Conservation (phyloP, 331 rosid genomes). For the Saraca asoca region DNA sequence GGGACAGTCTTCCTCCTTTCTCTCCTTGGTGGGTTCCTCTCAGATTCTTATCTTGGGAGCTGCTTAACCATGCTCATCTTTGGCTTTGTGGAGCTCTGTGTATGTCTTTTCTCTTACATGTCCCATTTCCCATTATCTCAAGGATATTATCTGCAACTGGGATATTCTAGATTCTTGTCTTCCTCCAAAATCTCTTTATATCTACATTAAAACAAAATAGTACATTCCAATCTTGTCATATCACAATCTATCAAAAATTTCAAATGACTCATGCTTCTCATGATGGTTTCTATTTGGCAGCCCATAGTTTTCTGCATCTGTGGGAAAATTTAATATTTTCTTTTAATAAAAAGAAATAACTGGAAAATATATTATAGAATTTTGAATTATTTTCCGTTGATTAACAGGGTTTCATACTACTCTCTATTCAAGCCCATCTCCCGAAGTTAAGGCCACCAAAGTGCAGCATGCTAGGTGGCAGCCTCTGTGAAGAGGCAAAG, state of each 20-base stretch:
- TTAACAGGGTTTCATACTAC: conserved; percentile 60
- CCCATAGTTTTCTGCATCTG: neutral
- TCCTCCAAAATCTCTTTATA: conserved; percentile 12
- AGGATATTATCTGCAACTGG: conserved; percentile 13
- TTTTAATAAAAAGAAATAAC: no score
- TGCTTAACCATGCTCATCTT: conserved; percentile 63
- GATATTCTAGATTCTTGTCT: conserved; percentile 31
- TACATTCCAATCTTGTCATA: neutral
- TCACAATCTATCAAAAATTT: neutral
- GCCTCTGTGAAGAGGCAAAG: conserved; percentile 47
- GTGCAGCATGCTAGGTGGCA: conserved; percentile 42
- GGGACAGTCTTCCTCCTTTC: conserved; percentile 69
- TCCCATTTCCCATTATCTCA: conserved; percentile 16
- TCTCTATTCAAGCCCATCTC: conserved; percentile 62
- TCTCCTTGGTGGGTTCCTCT: conserved; percentile 67
- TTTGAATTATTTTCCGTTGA: neutral
- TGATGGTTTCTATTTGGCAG: neutral
- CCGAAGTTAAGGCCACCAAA: conserved; percentile 48
- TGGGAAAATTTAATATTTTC: neutral
- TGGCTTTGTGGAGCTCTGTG: conserved; percentile 61
- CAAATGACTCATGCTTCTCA: neutral
- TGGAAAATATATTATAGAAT: neutral
- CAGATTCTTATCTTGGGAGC: conserved; percentile 73
- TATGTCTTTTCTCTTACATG: conserved; percentile 31
- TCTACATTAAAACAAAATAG: conserved; percentile 7